A percentile compares a stretch with the other conserved stretches of the same genome.
Conservation (phyloP, 2,329 filamentous ascomycete genomes). For the Fusarium palustre region DNA sequence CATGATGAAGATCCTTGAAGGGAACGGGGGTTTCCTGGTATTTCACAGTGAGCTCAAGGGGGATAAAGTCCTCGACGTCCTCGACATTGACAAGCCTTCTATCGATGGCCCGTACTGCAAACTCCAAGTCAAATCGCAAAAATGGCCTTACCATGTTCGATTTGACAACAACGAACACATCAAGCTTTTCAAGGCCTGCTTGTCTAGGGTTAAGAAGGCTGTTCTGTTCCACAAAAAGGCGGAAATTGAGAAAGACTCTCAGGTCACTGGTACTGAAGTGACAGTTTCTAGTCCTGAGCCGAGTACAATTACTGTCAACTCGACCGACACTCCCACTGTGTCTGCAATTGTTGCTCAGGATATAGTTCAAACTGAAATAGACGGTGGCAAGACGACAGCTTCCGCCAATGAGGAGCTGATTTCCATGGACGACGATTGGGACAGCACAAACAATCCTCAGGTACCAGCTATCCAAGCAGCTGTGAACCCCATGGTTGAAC, state of each 20-base stretch:
- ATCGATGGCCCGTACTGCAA: constrained; percentile 42
- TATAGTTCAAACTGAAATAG: neutral
- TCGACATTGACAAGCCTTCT: constrained; percentile 36
- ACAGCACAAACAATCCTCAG: constrained; percentile 4
- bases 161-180: constrained; percentile 31
- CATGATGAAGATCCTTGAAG: constrained; percentile 24
- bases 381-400: neutral
- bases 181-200: constrained; percentile 23
- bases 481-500: neutral
- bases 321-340: neutral
- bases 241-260: neutral
- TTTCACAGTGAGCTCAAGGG: constrained; percentile 30
- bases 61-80: constrained; percentile 30
- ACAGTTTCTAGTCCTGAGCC: neutral
- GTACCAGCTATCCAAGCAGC: neutral
- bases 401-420: constrained; percentile 15
- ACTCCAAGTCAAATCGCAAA: constrained; percentile 14
- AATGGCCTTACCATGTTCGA: constrained; percentile 31
- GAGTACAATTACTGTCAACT: neutral
- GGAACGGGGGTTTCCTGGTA: neutral
- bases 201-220: constrained; percentile 23
- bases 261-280: neutral
- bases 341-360: neutral
- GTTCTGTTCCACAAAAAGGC: neutral
- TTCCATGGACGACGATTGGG: constrained; percentile 18